These are phyloP conservation scores for Saccharomycopsis fibuligera DNA, from an alignment of 805 yeast genomes.

Conservation along the genomic window DNA sequence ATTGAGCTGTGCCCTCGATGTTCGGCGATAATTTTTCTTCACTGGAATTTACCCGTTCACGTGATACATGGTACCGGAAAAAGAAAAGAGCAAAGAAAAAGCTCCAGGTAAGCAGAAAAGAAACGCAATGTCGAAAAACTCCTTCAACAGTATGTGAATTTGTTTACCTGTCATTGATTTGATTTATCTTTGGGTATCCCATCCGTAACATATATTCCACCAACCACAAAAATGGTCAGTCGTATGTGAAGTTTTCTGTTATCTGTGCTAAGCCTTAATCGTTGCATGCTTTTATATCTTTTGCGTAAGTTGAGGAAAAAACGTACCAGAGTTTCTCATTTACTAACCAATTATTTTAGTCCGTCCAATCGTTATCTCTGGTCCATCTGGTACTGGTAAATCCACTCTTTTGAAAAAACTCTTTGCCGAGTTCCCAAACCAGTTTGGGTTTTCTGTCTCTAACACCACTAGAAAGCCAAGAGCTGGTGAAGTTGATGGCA, in stretches of 20 bases:
- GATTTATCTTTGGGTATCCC: too few species aligned
- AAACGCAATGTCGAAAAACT: too few species aligned
- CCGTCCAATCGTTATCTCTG: conserved; percentile 92
- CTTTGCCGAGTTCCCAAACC: conserved; percentile 83
- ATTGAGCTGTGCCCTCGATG: too few species aligned
- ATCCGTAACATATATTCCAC: too few species aligned
- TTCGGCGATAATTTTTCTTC: too few species aligned
- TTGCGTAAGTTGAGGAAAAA: background rate
- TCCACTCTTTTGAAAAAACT: conserved; percentile 86
- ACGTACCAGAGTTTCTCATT: too few species aligned
- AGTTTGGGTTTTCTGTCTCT: conserved; percentile 91
- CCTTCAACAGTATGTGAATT: too few species aligned
- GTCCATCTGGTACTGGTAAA: conserved; percentile 96
- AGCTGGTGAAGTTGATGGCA: conserved; percentile 83
- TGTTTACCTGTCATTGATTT: too few species aligned
- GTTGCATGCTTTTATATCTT: background rate
- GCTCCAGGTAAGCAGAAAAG: too few species aligned
- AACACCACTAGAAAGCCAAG: conserved; percentile 91
- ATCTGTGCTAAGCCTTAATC: background rate
- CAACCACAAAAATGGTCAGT: background rate
- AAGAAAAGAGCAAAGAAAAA: too few species aligned
- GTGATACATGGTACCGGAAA: too few species aligned
- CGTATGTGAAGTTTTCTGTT: background rate
- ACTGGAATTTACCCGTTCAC: too few species aligned
- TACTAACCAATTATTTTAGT: conserved; percentile 25